Base-by-base conservation (phyloP, 108 stramenopile genomes). In the Stephanodiscus minutulus region DNA sequence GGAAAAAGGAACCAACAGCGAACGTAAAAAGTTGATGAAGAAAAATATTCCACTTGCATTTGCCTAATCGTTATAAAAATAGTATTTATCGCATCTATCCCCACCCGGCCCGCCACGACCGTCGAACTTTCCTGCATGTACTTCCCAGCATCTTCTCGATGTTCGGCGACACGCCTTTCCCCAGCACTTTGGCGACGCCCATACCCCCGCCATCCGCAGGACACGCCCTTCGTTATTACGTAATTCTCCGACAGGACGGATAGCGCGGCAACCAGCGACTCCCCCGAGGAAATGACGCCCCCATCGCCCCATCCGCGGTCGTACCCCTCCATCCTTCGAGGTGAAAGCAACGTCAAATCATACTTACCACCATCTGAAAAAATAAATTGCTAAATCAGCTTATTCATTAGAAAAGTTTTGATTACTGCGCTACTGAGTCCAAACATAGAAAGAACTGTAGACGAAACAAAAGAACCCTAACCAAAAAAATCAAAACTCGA, bases 111-210 rank as follows among this genome's bases (percentile, higher is more conserved):
- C n/a, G 65, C 92, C 92, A 93, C 33, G 83, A 79, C 25, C 70
- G 70, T 28, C 90, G 82, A 8, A 93, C 87, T 70, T 88, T 93
- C 48, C 77, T 82, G 64, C 90, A 93, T 91, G 73, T 86, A 83
- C 61, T 88, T 91, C 89, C 87, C 10, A 93, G 44, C 64, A 80
- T 76, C 36, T 76, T 75, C 47, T 93, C 90, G 10, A 93, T 88
- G 47, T 84, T 66, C 22, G 60, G 79, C 17, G 74, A 72, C 20
- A 93, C 52, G 52, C 86, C 75, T 3, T 50, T 54, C 10, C 87
- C 89, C 20, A 59, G 39, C 10, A 93, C 88, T 17, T 66, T 65
- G 20, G 85, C 92, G 15, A 88, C 88, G 15, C 84, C 87, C 17
- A 90, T 60, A 15, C 89, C 89, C 24, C 85, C 87, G 39, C n/a